Evolutionary conservation across 768 basidiomycete species (phyloP), one percentile per base, ranked within the genome.

Genomic region (Jaapia argillacea): DNA sequence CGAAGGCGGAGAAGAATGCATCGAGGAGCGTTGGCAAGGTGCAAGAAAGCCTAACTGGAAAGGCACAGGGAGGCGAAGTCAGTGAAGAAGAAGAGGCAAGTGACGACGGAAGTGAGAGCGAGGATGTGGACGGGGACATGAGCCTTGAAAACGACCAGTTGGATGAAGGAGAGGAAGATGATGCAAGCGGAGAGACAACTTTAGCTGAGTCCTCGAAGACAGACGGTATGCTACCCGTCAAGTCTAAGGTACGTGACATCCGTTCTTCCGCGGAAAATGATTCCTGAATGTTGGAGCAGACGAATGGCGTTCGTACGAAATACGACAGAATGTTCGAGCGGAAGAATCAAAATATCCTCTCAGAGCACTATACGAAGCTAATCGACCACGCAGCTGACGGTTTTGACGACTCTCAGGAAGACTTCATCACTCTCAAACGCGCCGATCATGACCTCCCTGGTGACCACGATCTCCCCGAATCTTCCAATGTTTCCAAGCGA

Each of bases 321-420:
- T 96, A 97, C 60, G 94, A 97, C 61, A 79, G 89, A 42, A 97
- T 99, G 92, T 98, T 97, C 58, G 85, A 87, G 56, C 79, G 93
- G 45, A 94, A 89, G 60, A 97, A 96, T 58, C 93, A 96, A 59
- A 83, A 80, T 49, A 81, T 97, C 40, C 72, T 97, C 24, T 90
- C 92, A 0, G 77, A 81, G 47, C 92, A 96, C 60, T 97, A 96
- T 65, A 72, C 69, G 45, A 90, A 88, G 55, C 79, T 99, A 28
- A 69, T 98, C 47, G 85, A 88, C 48, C 82, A 82, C 50, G 68
- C 67, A 33, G 66, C 62, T 6, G 67, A 60, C 10, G 63, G 56
- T 7, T 54, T 56, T 23, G 68, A 65, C 26, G 70, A 62, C 27
- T 58, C 53, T 6, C 70, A 69, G 6, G 90, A 90, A 46, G 93